Evolutionary conservation across 2,329 filamentous ascomycete species (phyloP).

Genomic region (Colletotrichum cereale): DNA sequence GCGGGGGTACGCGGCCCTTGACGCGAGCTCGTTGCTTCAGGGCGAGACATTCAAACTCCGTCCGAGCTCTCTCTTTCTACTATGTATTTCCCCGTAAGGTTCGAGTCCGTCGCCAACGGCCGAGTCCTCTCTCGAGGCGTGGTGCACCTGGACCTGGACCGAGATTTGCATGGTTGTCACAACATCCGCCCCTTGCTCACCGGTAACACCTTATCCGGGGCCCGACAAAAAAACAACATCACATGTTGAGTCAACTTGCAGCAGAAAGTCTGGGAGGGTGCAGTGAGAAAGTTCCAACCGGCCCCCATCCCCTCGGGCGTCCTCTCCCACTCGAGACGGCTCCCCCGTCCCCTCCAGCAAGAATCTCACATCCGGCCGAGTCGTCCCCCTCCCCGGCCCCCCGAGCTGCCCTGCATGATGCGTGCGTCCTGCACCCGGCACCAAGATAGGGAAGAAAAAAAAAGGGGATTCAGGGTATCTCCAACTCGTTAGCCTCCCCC

Average conservation of each 20-base stretch:
- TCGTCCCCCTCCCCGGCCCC: background rate
- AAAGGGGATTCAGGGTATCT: background rate
- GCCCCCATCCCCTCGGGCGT: background rate
- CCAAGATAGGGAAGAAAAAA: too few relatives aligned
- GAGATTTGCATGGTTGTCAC: background rate
- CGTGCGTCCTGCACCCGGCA: background rate
- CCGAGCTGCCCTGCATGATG: background rate
- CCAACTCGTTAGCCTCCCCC: background rate
- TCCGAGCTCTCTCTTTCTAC: too few relatives aligned
- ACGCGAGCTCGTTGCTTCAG: slow-evolving; percentile 8
- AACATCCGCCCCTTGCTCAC: slow-evolving; percentile 35
- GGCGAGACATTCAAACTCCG: slow-evolving; percentile 4
- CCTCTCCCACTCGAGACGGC: background rate
- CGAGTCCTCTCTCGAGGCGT: background rate
- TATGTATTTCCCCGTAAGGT: too few relatives aligned
- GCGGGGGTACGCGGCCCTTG: background rate
- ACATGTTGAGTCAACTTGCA: slow-evolving; percentile 1
- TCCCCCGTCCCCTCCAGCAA: background rate
- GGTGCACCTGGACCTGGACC: background rate
- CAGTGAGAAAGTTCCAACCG: background rate
- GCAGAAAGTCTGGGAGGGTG: background rate
- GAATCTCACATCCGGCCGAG: slow-evolving; percentile 1
- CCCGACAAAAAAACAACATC: background rate
- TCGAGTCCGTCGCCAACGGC: background rate
- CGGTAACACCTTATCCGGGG: slow-evolving; percentile 1